Evolutionary conservation across 257 asterid species (phyloP).

Genomic region (Oldenlandia corymbosa): DNA sequence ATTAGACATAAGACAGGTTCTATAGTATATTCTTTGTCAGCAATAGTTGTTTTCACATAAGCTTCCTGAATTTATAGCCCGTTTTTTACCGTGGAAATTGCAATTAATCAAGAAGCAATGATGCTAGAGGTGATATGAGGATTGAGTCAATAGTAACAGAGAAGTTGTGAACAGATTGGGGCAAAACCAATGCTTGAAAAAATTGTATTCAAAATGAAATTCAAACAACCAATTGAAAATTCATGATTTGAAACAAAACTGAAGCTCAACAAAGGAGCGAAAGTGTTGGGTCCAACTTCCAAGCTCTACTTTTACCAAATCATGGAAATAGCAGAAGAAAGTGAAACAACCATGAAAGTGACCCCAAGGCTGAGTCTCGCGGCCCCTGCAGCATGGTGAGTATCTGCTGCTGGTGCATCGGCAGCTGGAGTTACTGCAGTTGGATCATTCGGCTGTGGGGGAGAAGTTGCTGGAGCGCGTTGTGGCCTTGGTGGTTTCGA

Average conservation of each 20-base stretch:
- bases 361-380: constrained; percentile 6
- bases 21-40: background rate
- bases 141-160: background rate
- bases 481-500: constrained; percentile 20
- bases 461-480: constrained; percentile 23
- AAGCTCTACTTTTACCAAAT: background rate
- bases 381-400: background rate
- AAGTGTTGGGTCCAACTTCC: background rate
- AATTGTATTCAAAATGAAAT: background rate
- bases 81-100: background rate
- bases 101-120: background rate
- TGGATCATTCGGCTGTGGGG: constrained; percentile 10
- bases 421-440: constrained; percentile 23
- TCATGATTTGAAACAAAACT: background rate
- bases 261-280: background rate
- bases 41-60: too few species aligned
- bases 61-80: background rate
- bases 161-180: background rate
- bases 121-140: background rate
- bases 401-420: constrained; percentile 13
- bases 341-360: constrained; percentile 1
- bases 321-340: background rate
- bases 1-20: background rate
- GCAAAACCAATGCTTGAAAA: background rate
- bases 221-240: background rate